Evolutionary conservation across 139 green algal genomes (phyloP).

Genomic region (Chlamydomonas sp.): DNA sequence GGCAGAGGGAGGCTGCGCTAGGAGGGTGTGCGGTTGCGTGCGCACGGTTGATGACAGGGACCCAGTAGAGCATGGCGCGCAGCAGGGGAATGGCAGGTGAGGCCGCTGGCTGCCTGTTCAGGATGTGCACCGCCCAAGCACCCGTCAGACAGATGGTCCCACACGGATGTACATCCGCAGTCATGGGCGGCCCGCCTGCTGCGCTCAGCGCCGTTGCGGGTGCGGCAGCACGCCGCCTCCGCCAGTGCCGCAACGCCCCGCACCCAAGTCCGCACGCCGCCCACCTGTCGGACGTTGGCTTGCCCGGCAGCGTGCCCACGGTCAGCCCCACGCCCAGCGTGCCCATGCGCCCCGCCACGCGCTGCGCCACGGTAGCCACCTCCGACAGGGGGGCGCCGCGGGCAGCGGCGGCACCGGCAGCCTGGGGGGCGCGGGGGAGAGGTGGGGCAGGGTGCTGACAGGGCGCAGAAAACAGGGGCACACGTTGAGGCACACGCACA

Average conservation of each 20-base stretch:
- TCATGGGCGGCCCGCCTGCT: background rate
- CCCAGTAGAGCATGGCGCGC: too few relatives aligned
- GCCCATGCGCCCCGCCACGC: conserved; percentile 51
- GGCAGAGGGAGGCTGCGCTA: too few relatives aligned
- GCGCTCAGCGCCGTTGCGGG: background rate
- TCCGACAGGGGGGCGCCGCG: conserved; percentile 61
- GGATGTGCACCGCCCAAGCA: too few relatives aligned
- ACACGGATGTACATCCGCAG: too few relatives aligned
- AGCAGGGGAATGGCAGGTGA: too few relatives aligned
- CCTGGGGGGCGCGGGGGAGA: conserved; percentile 66
- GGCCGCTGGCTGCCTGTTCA: too few relatives aligned
- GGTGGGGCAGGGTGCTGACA: background rate
- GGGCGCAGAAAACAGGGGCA: background rate
- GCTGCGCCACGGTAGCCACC: conserved; percentile 61
- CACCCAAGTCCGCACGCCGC: background rate
- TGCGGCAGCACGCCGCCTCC: background rate
- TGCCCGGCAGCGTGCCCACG: conserved; percentile 78
- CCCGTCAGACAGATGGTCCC: too few relatives aligned
- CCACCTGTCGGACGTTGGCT: conserved; percentile 42
- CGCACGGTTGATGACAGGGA: too few relatives aligned
- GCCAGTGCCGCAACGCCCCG: background rate
- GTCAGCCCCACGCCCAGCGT: conserved; percentile 78
- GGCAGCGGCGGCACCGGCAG: conserved; percentile 79
- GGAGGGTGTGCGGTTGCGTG: too few relatives aligned
- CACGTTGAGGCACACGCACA: too few relatives aligned